Percentiles rank a stretch among this genome's conserved stretches.
These are phyloP conservation scores for Cyberlindnera maritima DNA, from an alignment of 805 yeast species.

Conservation along the genomic window DNA sequence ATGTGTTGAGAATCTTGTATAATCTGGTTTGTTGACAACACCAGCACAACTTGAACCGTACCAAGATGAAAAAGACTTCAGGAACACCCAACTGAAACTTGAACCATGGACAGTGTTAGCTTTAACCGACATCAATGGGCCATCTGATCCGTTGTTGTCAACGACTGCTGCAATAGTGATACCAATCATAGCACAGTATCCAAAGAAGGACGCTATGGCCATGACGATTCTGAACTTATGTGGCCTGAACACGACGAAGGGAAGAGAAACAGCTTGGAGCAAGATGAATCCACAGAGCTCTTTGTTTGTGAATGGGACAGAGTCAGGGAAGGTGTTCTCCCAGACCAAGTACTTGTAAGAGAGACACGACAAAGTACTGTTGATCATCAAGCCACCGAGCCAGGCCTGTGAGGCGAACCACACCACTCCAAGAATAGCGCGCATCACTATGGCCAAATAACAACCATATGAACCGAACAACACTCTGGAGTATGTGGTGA, in stretches of 20 bases:
- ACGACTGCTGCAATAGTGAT: constrained; percentile 8
- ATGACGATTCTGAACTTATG: constrained; percentile 5
- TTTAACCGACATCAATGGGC: constrained; percentile 9
- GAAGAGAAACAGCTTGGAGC: constrained; percentile 3
- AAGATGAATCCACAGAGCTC: constrained; percentile 10
- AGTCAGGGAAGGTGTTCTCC: constrained; percentile 10
- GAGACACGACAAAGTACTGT: constrained; percentile 1
- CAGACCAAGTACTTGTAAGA: constrained; percentile 5
- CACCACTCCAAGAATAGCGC: constrained; percentile 35
- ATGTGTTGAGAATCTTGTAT: constrained; percentile 34
- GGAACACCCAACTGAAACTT: constrained; percentile 35
- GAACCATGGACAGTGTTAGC: constrained; percentile 11
- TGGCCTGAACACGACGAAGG: constrained; percentile 4
- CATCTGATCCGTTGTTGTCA: constrained; percentile 21
- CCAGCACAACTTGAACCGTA: constrained; percentile 37
- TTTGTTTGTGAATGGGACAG: constrained; percentile 8
- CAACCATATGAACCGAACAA: constrained; percentile 47
- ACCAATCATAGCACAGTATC: constrained; percentile 9
- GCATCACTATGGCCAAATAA: constrained; percentile 37
- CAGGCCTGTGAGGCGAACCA: constrained; percentile 13
- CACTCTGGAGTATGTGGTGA: constrained; percentile 43
- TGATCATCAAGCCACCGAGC: constrained; percentile 12
- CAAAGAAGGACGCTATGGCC: constrained; percentile 1
- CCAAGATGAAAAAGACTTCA: constrained; percentile 39
- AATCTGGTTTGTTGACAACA: constrained; percentile 39